phyloP scores from a whole-genome alignment of 768 basidiomycete genomes.

The Daedalea quercina region DNA sequence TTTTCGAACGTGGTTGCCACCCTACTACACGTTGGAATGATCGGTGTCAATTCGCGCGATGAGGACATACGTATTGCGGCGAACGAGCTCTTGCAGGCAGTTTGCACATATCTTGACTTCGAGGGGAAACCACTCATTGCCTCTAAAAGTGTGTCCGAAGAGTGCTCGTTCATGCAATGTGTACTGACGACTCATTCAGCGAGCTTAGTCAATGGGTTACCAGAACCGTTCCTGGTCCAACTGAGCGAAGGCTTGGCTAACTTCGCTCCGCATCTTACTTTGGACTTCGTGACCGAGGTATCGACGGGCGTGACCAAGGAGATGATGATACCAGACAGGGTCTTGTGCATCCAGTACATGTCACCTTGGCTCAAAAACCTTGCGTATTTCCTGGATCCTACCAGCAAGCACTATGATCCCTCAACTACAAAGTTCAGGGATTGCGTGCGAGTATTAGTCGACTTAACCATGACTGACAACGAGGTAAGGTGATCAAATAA shows the following conservation, averaged over 20 bases:
- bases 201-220: conserved; percentile 64
- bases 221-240: conserved; percentile 50
- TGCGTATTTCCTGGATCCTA: conserved; percentile 60
- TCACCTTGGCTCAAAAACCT: conserved; percentile 88
- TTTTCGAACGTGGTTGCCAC: conserved; percentile 84
- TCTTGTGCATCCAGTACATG: conserved; percentile 75
- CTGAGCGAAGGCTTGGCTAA: conserved; percentile 68
- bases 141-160: conserved; percentile 54
- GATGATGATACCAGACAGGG: conserved; percentile 45
- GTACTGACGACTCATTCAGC: conserved; percentile 24
- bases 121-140: conserved; percentile 68
- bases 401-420: conserved; percentile 59
- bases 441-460: conserved; percentile 72
- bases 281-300: conserved; percentile 88
- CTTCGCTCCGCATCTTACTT: conserved; percentile 74
- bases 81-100: conserved; percentile 71
- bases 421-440: conserved; percentile 74
- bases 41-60: conserved; percentile 68
- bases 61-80: conserved; percentile 75
- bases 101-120: conserved; percentile 72
- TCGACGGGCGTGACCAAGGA: conserved; percentile 53
- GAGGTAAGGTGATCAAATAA: conserved; percentile 39
- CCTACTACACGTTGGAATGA: conserved; percentile 78
- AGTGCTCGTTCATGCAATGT: background rate
- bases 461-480: conserved; percentile 64